These are phyloP conservation scores for Cudoniella acicularis DNA, from an alignment of 495 filamentous ascomycete genomes.

Conservation along the genomic window DNA sequence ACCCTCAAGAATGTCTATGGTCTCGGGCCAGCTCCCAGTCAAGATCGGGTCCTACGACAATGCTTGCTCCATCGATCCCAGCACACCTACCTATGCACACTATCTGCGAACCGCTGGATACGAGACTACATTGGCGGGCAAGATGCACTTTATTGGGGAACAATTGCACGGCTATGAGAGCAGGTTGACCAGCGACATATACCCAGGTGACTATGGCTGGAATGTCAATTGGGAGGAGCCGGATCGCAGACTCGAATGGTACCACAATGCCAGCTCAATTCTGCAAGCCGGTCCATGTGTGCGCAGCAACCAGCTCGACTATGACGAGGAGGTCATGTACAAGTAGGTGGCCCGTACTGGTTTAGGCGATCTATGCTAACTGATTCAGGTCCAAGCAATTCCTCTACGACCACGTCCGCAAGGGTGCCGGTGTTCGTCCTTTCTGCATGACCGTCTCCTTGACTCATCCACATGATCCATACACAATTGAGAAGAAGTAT, in stretches of 20 bases:
- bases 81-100: slow-evolving; percentile 82
- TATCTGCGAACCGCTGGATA: slow-evolving; percentile 82
- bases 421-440: slow-evolving; percentile 60
- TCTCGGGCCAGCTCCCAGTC: slow-evolving; percentile 80
- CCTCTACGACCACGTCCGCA: slow-evolving; percentile 75
- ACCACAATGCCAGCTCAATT: slow-evolving; percentile 88
- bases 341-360: slow-evolving; percentile 31
- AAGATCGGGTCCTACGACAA: slow-evolving; percentile 89
- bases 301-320: slow-evolving; percentile 89
- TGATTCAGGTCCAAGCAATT: slow-evolving; percentile 62
- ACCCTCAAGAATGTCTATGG: slow-evolving; percentile 84
- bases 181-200: slow-evolving; percentile 86
- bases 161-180: slow-evolving; percentile 89
- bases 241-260: slow-evolving; percentile 80
- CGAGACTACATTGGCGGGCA: slow-evolving; percentile 83
- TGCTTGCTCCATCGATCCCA: slow-evolving; percentile 67
- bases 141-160: slow-evolving; percentile 95
- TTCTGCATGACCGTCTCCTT: slow-evolving; percentile 87
- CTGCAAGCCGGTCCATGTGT: slow-evolving; percentile 79
- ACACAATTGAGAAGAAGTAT: slow-evolving; percentile 82
- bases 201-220: slow-evolving; percentile 89
- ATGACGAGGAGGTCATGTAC: slow-evolving; percentile 90
- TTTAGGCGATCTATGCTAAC: slow-evolving; percentile 2
- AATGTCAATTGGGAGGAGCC: slow-evolving; percentile 87
- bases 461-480: slow-evolving; percentile 89